phyloP scores from a whole-genome alignment of 768 basidiomycete species.

The Tylopilus rubrobrunneus region DNA sequence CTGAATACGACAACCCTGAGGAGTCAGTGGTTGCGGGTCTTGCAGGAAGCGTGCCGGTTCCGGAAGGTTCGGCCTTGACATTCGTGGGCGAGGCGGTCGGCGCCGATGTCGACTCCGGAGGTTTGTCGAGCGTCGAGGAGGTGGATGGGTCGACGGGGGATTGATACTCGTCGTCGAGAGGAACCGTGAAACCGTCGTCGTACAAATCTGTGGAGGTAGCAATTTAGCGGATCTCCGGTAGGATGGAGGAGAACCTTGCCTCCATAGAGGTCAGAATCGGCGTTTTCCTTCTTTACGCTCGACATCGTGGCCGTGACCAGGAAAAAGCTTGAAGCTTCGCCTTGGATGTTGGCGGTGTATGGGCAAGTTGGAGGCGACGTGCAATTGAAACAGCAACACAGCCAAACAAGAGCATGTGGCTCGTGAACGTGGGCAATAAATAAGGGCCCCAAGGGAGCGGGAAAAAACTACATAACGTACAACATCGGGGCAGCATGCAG shows the following conservation, averaged over 20 bases:
- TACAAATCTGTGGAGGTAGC: conserved; percentile 44
- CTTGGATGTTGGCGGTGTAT: conserved; percentile 2
- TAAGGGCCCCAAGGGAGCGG: conserved; percentile 15
- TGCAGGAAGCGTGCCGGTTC: conserved; percentile 23
- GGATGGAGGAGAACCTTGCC: conserved; percentile 31
- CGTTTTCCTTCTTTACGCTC: conserved; percentile 24
- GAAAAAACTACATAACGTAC: conserved; percentile 23
- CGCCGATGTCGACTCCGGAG: conserved; percentile 15
- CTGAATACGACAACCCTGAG: conserved; percentile 50
- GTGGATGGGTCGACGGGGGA: conserved; percentile 25
- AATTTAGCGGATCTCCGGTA: conserved; percentile 1
- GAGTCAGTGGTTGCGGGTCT: conserved; percentile 25
- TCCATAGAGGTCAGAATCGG: conserved; percentile 44
- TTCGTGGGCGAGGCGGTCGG: conserved; percentile 15
- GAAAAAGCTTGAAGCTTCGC: background rate
- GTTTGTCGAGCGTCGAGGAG: conserved; percentile 17
- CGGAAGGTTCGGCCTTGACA: conserved; percentile 22
- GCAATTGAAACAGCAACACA: conserved; percentile 5
- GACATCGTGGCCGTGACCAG: conserved; percentile 15
- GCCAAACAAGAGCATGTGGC: conserved; percentile 24
- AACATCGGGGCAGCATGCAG: conserved; percentile 17
- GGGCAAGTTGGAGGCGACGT: background rate
- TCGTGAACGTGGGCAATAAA: conserved; percentile 14
- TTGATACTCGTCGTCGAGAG: conserved; percentile 30
- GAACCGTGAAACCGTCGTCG: conserved; percentile 40